phyloP scores from a whole-genome alignment of 148 eudicot genomes.

The Oxyria digyna region DNA sequence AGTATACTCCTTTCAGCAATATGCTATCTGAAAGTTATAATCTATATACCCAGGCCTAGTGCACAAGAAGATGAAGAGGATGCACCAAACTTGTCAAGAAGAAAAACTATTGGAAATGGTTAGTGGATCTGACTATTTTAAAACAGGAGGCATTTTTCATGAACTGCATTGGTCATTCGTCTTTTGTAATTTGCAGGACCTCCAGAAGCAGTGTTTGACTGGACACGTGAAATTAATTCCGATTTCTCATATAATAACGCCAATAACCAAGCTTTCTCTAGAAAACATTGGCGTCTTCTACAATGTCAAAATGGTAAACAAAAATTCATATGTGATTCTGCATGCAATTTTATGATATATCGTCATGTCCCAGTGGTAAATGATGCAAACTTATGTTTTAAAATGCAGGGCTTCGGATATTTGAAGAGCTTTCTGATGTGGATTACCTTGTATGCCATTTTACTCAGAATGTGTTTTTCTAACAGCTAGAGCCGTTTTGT shows the following conservation, averaged over 20 bases:
- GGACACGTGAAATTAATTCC: slow-evolving; percentile 80
- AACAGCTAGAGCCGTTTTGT: not conserved
- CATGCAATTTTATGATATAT: not conserved
- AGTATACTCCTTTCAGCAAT: slow-evolving; percentile 1
- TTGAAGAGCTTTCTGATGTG: slow-evolving; percentile 94
- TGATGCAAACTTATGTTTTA: slow-evolving; percentile 2
- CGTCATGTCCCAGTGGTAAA: not conserved
- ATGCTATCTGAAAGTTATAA: slow-evolving; percentile 6
- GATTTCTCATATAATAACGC: slow-evolving; percentile 59
- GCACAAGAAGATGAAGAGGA: slow-evolving; percentile 81
- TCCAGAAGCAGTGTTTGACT: slow-evolving; percentile 84
- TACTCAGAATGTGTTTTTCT: not conserved
- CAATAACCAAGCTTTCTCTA: slow-evolving; percentile 69
- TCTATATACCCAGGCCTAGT: slow-evolving; percentile 49
- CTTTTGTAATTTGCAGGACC: slow-evolving; percentile 45
- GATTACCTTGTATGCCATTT: slow-evolving; percentile 75
- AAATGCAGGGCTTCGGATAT: slow-evolving; percentile 97
- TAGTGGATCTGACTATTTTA: slow-evolving; percentile 1
- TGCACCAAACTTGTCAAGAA: slow-evolving; percentile 35
- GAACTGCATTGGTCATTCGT: not conserved
- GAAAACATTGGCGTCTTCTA: slow-evolving; percentile 98
- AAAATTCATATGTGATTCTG: slow-evolving; percentile 10
- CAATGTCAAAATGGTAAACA: slow-evolving; percentile 90
- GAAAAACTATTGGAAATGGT: slow-evolving; percentile 98
- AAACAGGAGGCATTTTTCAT: not conserved